Evolutionary conservation across 306 rosid genomes (phyloP).

Genomic region (Trichosanthes cucumerina): DNA sequence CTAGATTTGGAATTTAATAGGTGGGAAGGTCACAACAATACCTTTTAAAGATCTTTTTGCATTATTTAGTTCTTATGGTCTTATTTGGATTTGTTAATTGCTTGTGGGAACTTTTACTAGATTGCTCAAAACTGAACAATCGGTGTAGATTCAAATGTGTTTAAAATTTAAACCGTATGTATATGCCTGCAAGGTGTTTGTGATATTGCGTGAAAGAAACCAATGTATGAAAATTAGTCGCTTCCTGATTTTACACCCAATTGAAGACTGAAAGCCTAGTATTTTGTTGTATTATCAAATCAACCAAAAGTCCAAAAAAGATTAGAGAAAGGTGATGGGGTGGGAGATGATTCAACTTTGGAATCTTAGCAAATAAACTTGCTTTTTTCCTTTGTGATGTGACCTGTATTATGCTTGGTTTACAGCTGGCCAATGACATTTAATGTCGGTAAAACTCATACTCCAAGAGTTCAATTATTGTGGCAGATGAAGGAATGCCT

Average conservation of each 20-base stretch:
- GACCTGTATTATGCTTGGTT: background rate
- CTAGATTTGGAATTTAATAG: background rate
- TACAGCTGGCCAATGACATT: constrained; percentile 33
- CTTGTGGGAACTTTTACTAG: background rate
- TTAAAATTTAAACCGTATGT: background rate
- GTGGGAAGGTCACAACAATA: background rate
- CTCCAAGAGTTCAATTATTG: constrained; percentile 17
- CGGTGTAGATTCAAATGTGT: background rate
- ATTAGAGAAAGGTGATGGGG: background rate
- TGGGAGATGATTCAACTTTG: constrained; percentile 1
- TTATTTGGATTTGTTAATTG: background rate
- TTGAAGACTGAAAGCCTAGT: background rate
- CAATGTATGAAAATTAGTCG: background rate
- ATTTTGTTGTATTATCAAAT: background rate
- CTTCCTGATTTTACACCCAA: background rate
- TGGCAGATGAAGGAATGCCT: background rate
- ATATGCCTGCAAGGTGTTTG: background rate
- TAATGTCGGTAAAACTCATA: constrained; percentile 16
- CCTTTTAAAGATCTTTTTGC: background rate
- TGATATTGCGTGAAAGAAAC: background rate
- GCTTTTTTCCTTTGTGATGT: background rate
- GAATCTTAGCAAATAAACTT: background rate
- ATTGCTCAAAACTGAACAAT: background rate
- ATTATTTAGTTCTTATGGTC: background rate
- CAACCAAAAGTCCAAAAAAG: background rate